Percentiles rank a stretch among this genome's conserved stretches.
phyloP scores from a whole-genome alignment of 73 alveolate genomes.

The Paramecium pentaurelia region DNA sequence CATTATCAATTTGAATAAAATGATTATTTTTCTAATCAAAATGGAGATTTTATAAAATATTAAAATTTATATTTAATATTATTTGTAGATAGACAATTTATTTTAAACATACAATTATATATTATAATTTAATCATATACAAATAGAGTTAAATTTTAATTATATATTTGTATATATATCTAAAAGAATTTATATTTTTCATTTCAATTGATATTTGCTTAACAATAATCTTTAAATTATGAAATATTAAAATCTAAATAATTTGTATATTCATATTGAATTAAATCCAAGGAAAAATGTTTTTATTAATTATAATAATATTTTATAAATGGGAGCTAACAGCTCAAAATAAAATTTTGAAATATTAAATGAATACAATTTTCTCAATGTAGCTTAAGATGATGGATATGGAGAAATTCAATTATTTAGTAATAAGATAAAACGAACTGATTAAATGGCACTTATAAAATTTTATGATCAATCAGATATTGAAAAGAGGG shows the following conservation, averaged over 20 bases:
- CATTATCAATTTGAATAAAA: background rate
- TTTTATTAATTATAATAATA: background rate
- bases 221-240: background rate
- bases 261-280: background rate
- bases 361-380: background rate
- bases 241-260: background rate
- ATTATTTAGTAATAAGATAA: background rate
- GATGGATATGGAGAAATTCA: background rate
- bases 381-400: background rate
- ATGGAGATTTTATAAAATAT: background rate
- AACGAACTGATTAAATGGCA: background rate
- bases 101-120: no score
- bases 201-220: background rate
- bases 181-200: background rate
- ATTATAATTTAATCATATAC: no score
- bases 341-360: background rate
- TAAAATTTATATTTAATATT: no score
- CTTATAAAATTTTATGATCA: background rate
- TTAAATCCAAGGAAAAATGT: background rate
- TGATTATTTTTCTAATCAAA: background rate
- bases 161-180: no score
- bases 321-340: conserved; percentile 41
- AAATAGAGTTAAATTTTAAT: no score
- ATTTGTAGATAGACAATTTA: no score
- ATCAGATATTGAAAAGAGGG: background rate